phyloP scores from a whole-genome alignment of 352 stramenopile species.

The Globisporangium yorkense region DNA sequence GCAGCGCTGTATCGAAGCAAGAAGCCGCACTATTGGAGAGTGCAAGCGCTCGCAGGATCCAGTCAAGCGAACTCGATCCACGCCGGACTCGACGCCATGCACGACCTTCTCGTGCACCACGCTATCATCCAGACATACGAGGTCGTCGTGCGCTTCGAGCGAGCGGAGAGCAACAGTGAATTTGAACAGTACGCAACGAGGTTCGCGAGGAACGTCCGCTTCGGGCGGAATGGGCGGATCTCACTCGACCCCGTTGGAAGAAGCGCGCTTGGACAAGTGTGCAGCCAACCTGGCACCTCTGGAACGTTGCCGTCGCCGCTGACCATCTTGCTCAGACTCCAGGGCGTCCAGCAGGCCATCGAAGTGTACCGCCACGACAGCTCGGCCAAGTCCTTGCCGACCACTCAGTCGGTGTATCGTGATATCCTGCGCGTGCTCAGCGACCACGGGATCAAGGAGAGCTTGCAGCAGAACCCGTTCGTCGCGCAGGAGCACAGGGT shows the following conservation, averaged over 20 bases:
- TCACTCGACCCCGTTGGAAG: constrained; percentile 17
- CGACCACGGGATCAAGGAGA: constrained; percentile 59
- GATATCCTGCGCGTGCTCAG: constrained; percentile 35
- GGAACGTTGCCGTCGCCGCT: constrained; percentile 12
- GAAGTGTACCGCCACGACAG: constrained; percentile 44
- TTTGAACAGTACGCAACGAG: constrained; percentile 34
- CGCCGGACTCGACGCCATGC: constrained; percentile 43
- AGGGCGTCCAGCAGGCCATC: constrained; percentile 24
- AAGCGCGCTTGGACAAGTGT: neutral
- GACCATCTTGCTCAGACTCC: constrained; percentile 35
- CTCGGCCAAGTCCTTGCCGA: constrained; percentile 25
- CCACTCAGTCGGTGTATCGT: constrained; percentile 45
- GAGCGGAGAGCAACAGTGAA: constrained; percentile 9
- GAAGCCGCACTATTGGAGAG: constrained; percentile 38
- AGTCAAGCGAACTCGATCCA: constrained; percentile 45
- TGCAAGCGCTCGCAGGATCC: constrained; percentile 39
- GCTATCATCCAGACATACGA: constrained; percentile 63
- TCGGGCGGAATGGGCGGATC: constrained; percentile 55
- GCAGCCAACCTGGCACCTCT: neutral
- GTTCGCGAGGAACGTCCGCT: constrained; percentile 58
- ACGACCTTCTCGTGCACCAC: constrained; percentile 33
- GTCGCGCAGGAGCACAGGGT: constrained; percentile 30
- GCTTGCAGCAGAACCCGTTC: constrained; percentile 60
- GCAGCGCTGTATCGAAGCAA: constrained; percentile 46
- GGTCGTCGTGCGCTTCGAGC: constrained; percentile 33